Evolutionary conservation across 1,139 yeast genomes (phyloP).

Genomic region (Starmera stellimalicola): DNA sequence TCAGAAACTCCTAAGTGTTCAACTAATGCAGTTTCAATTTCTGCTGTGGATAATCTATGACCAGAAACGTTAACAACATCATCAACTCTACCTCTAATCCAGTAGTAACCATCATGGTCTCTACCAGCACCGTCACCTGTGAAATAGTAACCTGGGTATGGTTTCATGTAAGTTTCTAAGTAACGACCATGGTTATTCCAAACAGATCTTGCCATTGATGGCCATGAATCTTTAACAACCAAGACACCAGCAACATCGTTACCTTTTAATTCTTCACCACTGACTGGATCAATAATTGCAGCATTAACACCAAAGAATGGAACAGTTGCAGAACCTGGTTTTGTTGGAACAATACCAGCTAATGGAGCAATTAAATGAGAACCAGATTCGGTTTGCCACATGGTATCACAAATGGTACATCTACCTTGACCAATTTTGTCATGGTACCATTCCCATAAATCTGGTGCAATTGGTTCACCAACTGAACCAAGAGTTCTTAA

Average conservation of each 20-base stretch:
- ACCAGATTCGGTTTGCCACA: slow-evolving; percentile 99
- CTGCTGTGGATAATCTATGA: slow-evolving; percentile 94
- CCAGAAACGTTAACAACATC: slow-evolving; percentile 98
- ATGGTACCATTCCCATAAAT: slow-evolving; percentile 98
- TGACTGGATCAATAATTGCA: slow-evolving; percentile 83
- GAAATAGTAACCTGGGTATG: slow-evolving; percentile 94
- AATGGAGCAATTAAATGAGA: slow-evolving; percentile 92
- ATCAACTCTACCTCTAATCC: slow-evolving; percentile 98
- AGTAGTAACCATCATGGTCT: slow-evolving; percentile 93
- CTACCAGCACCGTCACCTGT: slow-evolving; percentile 99
- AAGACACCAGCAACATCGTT: slow-evolving; percentile 95
- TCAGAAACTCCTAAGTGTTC: slow-evolving; percentile 80
- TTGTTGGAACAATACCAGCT: slow-evolving; percentile 90
- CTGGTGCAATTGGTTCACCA: slow-evolving; percentile 98
- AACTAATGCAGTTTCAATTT: slow-evolving; percentile 86
- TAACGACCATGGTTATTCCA: slow-evolving; percentile 86
- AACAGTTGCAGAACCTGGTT: slow-evolving; percentile 94
- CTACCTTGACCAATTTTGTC: slow-evolving; percentile 83
- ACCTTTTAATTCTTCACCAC: slow-evolving; percentile 75
- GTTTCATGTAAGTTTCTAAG: slow-evolving; percentile 88
- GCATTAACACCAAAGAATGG: slow-evolving; percentile 95
- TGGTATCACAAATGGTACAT: slow-evolving; percentile 86
- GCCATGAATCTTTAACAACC: slow-evolving; percentile 88
- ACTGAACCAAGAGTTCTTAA: slow-evolving; percentile 95
- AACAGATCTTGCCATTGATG: slow-evolving; percentile 96